Evolutionary conservation across 1,139 yeast genomes (phyloP).

Genomic region (Hyphopichia burtonii): DNA sequence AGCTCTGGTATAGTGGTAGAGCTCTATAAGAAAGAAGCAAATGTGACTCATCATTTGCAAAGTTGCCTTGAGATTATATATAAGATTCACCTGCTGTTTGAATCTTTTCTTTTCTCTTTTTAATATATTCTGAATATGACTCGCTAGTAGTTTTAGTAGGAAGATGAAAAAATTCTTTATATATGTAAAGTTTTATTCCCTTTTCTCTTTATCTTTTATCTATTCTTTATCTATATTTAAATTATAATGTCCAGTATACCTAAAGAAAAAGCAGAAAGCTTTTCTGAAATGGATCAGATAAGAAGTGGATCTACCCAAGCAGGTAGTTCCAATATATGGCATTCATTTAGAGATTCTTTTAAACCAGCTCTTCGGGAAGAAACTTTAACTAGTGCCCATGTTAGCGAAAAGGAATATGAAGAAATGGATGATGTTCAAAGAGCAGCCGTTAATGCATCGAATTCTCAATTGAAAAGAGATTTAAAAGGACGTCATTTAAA

Average conservation of each 20-base stretch:
- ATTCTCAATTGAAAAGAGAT: constrained; percentile 36
- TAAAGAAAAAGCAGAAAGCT: constrained; percentile 4
- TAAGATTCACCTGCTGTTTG: no score
- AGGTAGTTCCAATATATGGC: constrained; percentile 14
- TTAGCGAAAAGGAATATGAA: constrained; percentile 15
- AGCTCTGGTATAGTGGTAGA: neutral
- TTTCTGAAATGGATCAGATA: constrained; percentile 9
- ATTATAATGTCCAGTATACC: neutral
- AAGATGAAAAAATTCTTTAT: neutral
- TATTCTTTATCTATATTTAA: neutral
- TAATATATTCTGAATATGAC: neutral
- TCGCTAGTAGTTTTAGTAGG: neutral
- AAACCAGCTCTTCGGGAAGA: constrained; percentile 27
- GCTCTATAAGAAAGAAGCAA: no score
- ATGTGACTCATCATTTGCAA: neutral
- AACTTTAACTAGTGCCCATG: constrained; percentile 16
- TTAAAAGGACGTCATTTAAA: constrained; percentile 40
- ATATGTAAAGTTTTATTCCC: neutral
- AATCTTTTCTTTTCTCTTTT: neutral
- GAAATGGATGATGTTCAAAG: constrained; percentile 33
- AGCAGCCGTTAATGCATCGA: constrained; percentile 37
- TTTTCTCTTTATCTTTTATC: neutral
- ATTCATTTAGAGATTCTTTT: constrained; percentile 32
- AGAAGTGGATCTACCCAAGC: constrained; percentile 6
- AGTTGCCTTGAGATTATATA: constrained; percentile 2